Conservation (phyloP, 345 rosid genomes). For the Citrus hindsii region DNA sequence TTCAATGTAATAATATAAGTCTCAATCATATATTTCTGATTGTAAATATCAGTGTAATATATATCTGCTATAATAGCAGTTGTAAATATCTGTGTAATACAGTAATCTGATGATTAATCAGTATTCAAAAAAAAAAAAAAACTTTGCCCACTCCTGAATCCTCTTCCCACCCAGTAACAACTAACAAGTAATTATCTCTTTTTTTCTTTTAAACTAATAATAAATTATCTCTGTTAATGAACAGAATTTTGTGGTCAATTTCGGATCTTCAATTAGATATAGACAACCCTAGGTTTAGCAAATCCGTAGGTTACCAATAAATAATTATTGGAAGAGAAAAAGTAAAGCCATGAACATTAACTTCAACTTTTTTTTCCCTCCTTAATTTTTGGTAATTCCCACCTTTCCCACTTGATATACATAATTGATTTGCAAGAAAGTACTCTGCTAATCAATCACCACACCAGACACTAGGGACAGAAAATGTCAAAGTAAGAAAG, state of each 20-base stretch:
- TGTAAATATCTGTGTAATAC: too few relatives aligned
- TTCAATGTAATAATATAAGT: too few relatives aligned
- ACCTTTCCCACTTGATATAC: neutral
- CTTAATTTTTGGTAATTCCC: conserved; percentile 19
- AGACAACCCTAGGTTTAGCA: neutral
- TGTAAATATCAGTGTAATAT: too few relatives aligned
- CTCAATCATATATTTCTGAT: too few relatives aligned
- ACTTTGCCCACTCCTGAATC: too few relatives aligned
- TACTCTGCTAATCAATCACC: neutral
- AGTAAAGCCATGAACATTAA: neutral
- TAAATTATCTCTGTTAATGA: neutral
- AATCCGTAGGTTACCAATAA: neutral
- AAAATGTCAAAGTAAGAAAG: neutral
- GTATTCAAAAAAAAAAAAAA: too few relatives aligned
- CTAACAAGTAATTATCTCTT: too few relatives aligned
- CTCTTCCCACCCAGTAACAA: too few relatives aligned
- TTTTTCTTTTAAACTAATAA: too few relatives aligned
- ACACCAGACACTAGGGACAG: neutral
- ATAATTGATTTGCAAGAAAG: conserved; percentile 3
- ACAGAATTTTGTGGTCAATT: neutral
- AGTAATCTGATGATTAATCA: too few relatives aligned
- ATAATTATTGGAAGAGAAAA: neutral
- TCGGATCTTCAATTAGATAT: neutral
- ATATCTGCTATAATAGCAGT: too few relatives aligned
- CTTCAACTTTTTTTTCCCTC: neutral